Conservation (phyloP, 768 basidiomycete species). For the Filobasidium floriforme region DNA sequence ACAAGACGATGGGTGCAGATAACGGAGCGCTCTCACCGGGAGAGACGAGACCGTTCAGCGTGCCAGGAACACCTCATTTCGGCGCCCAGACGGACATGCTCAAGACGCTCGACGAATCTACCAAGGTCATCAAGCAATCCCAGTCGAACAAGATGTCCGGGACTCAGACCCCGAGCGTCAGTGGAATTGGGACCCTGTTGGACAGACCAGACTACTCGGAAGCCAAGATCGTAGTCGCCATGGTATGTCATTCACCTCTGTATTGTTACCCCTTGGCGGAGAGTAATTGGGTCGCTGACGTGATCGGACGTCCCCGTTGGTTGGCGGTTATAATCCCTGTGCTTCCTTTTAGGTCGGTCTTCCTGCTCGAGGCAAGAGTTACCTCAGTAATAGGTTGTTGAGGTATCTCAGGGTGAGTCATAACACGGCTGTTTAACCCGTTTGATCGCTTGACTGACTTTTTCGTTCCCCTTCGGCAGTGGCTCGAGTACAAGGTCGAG, state of each 20-base stretch:
- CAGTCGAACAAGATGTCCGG: slow-evolving; percentile 19
- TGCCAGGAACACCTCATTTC: slow-evolving; percentile 44
- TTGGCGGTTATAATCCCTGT: not conserved
- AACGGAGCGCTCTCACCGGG: slow-evolving; percentile 2
- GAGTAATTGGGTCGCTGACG: too few relatives aligned
- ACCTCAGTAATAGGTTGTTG: slow-evolving; percentile 94
- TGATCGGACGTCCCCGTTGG: not conserved
- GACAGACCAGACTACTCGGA: slow-evolving; percentile 97
- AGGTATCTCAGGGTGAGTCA: slow-evolving; percentile 76
- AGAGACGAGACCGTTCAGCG: slow-evolving; percentile 17
- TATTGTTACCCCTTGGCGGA: too few relatives aligned
- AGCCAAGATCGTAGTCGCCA: slow-evolving; percentile 95
- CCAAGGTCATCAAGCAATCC: slow-evolving; percentile 35
- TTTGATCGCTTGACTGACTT: not conserved
- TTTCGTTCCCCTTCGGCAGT: slow-evolving; percentile 51
- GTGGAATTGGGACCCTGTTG: slow-evolving; percentile 50
- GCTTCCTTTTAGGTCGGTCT: slow-evolving; percentile 65
- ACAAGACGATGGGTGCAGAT: not conserved
- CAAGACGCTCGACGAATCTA: slow-evolving; percentile 38
- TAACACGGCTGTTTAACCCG: not conserved
- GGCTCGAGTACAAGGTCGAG: slow-evolving; percentile 97
- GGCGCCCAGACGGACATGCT: slow-evolving; percentile 42
- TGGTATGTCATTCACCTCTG: slow-evolving; percentile 55
- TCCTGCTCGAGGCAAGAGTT: slow-evolving; percentile 97
- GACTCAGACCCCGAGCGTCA: slow-evolving; percentile 38